Base-by-base conservation (phyloP, 2,329 filamentous ascomycete species). In the Ramularia collo-cygni region DNA sequence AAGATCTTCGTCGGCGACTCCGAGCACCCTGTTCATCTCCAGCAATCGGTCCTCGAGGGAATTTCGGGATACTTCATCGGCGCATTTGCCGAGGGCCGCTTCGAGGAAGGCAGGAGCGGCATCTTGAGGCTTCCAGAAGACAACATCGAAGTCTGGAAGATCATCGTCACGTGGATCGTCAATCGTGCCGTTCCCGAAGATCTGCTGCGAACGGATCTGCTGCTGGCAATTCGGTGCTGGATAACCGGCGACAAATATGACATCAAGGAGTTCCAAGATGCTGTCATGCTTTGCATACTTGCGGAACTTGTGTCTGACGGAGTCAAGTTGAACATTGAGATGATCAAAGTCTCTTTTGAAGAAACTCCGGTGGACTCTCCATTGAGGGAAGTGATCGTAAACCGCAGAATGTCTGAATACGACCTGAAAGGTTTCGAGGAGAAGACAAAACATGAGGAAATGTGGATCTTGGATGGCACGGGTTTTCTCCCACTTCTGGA, bases 191-290 rank as follows among this genome's bases (percentile, higher is more conserved):
- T 40, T 10, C 37, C 41, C 4, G 26, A 16, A 3, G 27, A 16
- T 3, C n/a, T n/a, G n/a, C n/a, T n/a, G n/a, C n/a, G n/a, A n/a
- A n/a, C n/a, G n/a, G 8, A 21, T 7, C 4, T 31, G 10, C 28
- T n/a, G 3, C 28, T 28, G n/a, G 21, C 31, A 3, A 26, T 37
- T 10, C 40, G 30, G 19, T 38, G 37, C 28, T 48, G 43, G 43
- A 17, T 26, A 1, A 28, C 39, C 2, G 43, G 40, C 4, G 43
- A 46, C 36, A 46, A 43, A n/a, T 46, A 46, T 16, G 37, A 26
- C 7, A 37, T 46, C 13, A 7, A n/a, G 2, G 29, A 14, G 8
- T 40, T 46, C 12, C 40, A 46, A 16, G 29, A 46, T 10, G 29
- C 36, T 15, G 24, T 31, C 10, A 46, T 46, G 36, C 28, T 31